These are phyloP conservation scores for Antitrichia curtipendula DNA, from an alignment of 225 moss, liverwort and hornwort species.

Conservation along the genomic window DNA sequence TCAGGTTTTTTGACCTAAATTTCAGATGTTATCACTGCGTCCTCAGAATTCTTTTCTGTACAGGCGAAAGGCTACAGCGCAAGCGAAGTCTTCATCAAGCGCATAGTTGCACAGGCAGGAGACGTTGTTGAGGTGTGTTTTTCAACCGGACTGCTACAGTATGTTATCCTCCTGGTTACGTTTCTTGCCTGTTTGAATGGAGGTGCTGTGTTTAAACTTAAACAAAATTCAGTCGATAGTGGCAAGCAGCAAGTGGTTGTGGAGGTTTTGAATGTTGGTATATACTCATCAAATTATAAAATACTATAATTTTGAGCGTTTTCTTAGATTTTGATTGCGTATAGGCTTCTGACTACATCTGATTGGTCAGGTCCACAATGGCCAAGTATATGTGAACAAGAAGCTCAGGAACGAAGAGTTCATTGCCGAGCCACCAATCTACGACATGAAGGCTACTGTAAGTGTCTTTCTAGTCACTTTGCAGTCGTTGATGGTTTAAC, in stretches of 20 bases:
- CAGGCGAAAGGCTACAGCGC: conserved; percentile 80
- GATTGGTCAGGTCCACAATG: conserved; percentile 66
- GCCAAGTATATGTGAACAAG: conserved; percentile 70
- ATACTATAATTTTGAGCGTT: not conserved
- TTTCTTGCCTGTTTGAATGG: not conserved
- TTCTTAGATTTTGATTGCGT: not conserved
- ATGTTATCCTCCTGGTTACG: not conserved
- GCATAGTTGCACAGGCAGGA: conserved; percentile 79
- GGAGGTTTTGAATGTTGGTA: not conserved
- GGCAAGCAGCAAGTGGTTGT: not conserved
- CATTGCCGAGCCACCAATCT: conserved; percentile 83
- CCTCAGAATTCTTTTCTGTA: not conserved
- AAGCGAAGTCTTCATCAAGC: conserved; percentile 89
- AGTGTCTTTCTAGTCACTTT: not conserved
- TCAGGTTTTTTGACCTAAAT: not conserved
- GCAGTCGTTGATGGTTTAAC: not conserved
- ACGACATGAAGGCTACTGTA: conserved; percentile 78
- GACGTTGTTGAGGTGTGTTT: conserved; percentile 68
- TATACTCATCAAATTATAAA: not conserved
- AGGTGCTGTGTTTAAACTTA: not conserved
- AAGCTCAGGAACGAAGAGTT: conserved; percentile 55
- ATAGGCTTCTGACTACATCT: not conserved
- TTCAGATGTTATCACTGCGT: not conserved
- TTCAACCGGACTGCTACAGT: not conserved
- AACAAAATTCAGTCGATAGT: not conserved